Percentiles rank a stretch among this genome's conserved stretches.
phyloP scores from a whole-genome alignment of 2,329 filamentous ascomycete genomes.

The Pseudocercospora cruenta region DNA sequence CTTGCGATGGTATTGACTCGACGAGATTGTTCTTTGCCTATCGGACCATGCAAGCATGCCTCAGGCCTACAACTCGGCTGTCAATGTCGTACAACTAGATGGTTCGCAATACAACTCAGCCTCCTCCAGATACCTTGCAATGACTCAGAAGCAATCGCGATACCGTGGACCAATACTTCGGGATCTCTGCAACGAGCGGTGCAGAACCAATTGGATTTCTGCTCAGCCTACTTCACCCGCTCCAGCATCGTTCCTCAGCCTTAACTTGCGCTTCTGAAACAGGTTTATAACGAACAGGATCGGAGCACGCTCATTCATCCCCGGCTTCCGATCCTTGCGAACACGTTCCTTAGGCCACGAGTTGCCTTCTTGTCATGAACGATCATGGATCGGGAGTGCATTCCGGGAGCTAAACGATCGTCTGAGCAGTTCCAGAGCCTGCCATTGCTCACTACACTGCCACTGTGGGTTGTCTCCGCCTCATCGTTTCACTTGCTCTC shows the following conservation, averaged over 20 bases:
- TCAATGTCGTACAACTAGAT: not conserved
- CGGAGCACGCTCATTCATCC: not conserved
- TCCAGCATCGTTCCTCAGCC: not conserved
- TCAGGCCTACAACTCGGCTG: not conserved
- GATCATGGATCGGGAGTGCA: not conserved
- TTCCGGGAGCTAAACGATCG: not conserved
- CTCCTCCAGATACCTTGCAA: not conserved
- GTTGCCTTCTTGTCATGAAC: not conserved
- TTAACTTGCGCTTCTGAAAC: not conserved
- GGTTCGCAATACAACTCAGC: slow-evolving; percentile 6
- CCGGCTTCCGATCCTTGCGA: not conserved
- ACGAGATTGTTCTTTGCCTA: not conserved
- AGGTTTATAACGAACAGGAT: not conserved
- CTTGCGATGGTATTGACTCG: not conserved
- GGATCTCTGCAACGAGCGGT: not conserved
- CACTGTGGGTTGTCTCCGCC: not conserved
- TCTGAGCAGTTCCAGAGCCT: not conserved
- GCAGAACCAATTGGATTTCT: not conserved
- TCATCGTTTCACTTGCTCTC: not conserved
- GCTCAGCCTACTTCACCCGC: slow-evolving; percentile 2
- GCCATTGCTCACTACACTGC: not conserved
- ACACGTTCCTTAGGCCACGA: not conserved
- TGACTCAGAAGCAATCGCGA: not conserved
- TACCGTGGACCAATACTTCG: not conserved
- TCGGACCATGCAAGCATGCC: not conserved